Evolutionary conservation across 2,329 filamentous ascomycete species (phyloP).

Genomic region (Dactylellina drechsleri): DNA sequence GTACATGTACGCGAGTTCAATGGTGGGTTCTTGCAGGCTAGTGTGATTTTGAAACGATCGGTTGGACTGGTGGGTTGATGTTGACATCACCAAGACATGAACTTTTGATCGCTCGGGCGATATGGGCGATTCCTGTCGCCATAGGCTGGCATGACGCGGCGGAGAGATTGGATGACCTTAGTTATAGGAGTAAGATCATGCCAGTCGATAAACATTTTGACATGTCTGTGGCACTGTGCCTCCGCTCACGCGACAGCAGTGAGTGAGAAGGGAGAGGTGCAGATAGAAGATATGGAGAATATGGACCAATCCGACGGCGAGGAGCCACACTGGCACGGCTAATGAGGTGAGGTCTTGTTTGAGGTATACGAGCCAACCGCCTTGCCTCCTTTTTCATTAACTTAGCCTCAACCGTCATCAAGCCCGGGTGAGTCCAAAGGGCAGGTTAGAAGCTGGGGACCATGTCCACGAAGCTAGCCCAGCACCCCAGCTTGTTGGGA

Average conservation of each 20-base stretch:
- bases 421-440: conserved; percentile 11
- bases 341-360: conserved; percentile 31
- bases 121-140: not conserved
- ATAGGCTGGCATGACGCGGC: conserved; percentile 8
- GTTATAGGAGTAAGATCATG: not conserved
- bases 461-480: conserved; percentile 2
- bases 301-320: conserved; percentile 25
- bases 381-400: conserved; percentile 40
- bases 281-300: not conserved
- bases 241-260: not conserved
- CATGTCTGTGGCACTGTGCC: not conserved
- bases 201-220: not conserved
- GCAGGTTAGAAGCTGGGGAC: not conserved
- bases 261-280: not conserved
- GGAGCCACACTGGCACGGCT: conserved; percentile 41
- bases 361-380: conserved; percentile 46
- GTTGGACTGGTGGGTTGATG: conserved; percentile 16
- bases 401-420: conserved; percentile 15
- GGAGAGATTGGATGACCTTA: not conserved
- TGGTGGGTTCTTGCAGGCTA: not conserved
- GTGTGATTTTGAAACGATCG: conserved; percentile 38
- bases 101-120: conserved; percentile 23
- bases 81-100: conserved; percentile 26
- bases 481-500: not conserved
- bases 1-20: conserved; percentile 14